Evolutionary conservation across 2,329 filamentous ascomycete genomes (phyloP), one percentile per base, ranked within the genome.

Genomic region (Curvularia lunata): DNA sequence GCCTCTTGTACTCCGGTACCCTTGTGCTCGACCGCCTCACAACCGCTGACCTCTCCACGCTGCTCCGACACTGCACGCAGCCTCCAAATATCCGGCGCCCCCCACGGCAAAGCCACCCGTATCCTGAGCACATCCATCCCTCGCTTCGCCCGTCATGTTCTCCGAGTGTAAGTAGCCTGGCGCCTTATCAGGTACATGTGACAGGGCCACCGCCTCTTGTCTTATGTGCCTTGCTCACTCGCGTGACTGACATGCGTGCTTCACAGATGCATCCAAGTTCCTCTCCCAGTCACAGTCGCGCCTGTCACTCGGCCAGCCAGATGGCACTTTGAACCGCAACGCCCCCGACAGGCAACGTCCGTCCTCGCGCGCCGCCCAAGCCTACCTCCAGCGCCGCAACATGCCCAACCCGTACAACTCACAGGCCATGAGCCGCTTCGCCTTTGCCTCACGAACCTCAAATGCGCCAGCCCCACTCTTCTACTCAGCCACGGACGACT

Each of bases 241-340:
- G 77, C 75, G 78, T 80, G 78, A 80, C 75, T 79, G 65, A 80
- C 77, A 58, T 68, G 59, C 66, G 56, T 64, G 65, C 62, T 62
- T 62, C 63, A 52, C 73, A 97, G 95, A 98, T 88, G 95, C 95
- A 72, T 98, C 94, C 67, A 90, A 89, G 69, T 99, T 99, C 77
- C 87, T 99, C 85, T 97, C 93, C 66, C 95, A 98, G 85, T 97
- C 92, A 65, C 93, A 97, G 82, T 96, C 93, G 61, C 89, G 92
- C 63, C 83, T 98, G 71, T 91, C 90, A 66, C 92, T 79, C 86
- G 89, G 75, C 78, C 85, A 80, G 65, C 74, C 65, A 64, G 77
- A 82, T 66, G 71, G 77, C 77, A 64, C 81, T 77, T 71, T 81
- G 78, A 48, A 74, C 80, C 72, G 82, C 80, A 70, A 81, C 80